These are phyloP conservation scores for Discostella stelligeroides DNA, from an alignment of 108 stramenopile genomes.

Conservation along the genomic window DNA sequence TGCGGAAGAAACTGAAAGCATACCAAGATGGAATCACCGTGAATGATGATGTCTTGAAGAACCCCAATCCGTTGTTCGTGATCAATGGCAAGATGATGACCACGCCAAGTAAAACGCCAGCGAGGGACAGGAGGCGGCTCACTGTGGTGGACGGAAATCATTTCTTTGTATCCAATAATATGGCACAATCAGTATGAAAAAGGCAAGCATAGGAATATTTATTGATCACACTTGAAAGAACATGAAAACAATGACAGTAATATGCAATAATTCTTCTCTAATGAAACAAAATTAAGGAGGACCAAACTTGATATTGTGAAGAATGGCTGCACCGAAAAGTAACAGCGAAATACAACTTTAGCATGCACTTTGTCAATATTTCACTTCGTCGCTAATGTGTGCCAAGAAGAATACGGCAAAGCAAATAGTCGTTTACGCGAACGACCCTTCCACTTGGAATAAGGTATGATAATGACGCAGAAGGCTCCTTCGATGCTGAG, in stretches of 20 bases:
- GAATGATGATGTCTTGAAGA: slow-evolving; percentile 48
- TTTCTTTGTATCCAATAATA: slow-evolving; percentile 30
- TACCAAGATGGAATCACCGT: slow-evolving; percentile 45
- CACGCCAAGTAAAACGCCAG: background rate
- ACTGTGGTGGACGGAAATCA: slow-evolving; percentile 45
- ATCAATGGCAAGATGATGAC: slow-evolving; percentile 48
- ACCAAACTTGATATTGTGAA: too few species aligned
- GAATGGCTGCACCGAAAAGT: too few species aligned
- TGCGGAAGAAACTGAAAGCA: slow-evolving; percentile 30
- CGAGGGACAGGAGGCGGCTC: slow-evolving; percentile 18
- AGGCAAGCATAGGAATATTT: too few species aligned
- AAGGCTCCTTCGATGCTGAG: too few species aligned
- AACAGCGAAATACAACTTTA: too few species aligned
- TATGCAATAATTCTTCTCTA: too few species aligned
- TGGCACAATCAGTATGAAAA: background rate
- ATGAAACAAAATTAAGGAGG: too few species aligned
- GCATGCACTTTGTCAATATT: background rate
- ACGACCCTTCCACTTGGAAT: slow-evolving; percentile 25
- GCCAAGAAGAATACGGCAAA: slow-evolving; percentile 13
- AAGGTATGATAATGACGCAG: background rate
- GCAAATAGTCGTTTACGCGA: slow-evolving; percentile 14
- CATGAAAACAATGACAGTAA: too few species aligned
- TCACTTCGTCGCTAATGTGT: background rate
- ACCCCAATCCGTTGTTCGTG: slow-evolving; percentile 42
- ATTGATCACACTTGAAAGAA: too few species aligned